Conservation (phyloP, 2,329 filamentous ascomycete genomes). For the Claviceps fusiformis region DNA sequence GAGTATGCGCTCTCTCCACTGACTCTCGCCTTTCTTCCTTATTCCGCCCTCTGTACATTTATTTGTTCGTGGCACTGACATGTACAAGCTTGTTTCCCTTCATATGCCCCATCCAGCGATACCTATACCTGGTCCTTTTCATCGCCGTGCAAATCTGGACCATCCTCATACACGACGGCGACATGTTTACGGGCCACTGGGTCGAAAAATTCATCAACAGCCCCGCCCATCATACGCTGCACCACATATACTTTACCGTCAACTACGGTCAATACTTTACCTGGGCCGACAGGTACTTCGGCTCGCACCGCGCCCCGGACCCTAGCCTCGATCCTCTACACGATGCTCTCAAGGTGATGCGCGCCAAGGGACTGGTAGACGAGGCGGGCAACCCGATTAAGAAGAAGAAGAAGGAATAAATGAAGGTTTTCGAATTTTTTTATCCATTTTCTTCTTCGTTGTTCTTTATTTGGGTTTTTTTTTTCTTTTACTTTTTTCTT, state of each 20-base stretch:
- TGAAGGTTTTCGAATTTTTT: neutral
- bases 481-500: no score
- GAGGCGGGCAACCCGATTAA: conserved; percentile 26
- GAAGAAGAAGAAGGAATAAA: conserved; percentile 17
- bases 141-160: conserved; percentile 95
- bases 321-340: conserved; percentile 30
- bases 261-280: conserved; percentile 82
- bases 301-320: conserved; percentile 28
- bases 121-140: conserved; percentile 75
- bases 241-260: conserved; percentile 47
- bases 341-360: conserved; percentile 30
- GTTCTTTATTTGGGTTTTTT: neutral
- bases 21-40: no score
- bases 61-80: neutral
- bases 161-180: conserved; percentile 89
- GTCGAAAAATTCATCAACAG: conserved; percentile 58
- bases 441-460: neutral
- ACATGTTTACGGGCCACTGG: conserved; percentile 84
- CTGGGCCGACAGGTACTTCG: conserved; percentile 1
- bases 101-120: conserved; percentile 83
- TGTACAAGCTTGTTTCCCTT: conserved; percentile 57
- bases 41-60: no score
- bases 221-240: conserved; percentile 70
- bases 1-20: neutral
- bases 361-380: conserved; percentile 29